Evolutionary conservation across 805 yeast genomes (phyloP).

Genomic region (Nakazawaea sp.): DNA sequence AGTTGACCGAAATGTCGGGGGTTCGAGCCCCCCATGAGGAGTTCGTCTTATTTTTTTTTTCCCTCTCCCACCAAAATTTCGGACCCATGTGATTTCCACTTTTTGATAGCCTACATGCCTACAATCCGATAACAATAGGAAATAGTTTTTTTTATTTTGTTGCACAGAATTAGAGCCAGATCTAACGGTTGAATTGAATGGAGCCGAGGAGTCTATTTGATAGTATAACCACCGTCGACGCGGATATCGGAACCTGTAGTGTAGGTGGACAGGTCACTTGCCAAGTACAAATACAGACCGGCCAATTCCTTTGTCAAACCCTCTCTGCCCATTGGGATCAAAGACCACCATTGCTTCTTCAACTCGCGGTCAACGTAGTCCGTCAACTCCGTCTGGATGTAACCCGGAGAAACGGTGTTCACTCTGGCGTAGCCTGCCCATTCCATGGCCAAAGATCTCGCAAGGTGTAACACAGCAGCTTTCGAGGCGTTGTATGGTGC

Average conservation of each 20-base stretch:
- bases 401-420: slow-evolving; percentile 82
- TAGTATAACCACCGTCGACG: slow-evolving; percentile 75
- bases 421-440: slow-evolving; percentile 89
- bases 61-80: neutral
- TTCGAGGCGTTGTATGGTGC: slow-evolving; percentile 83
- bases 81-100: too few species aligned
- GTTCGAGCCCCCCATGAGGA: slow-evolving; percentile 12
- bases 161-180: too few species aligned
- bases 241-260: slow-evolving; percentile 73
- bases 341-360: slow-evolving; percentile 39
- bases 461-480: slow-evolving; percentile 75
- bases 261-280: slow-evolving; percentile 74
- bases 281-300: slow-evolving; percentile 76
- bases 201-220: slow-evolving; percentile 26
- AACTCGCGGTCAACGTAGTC: slow-evolving; percentile 37
- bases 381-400: slow-evolving; percentile 66
- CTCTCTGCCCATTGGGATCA: slow-evolving; percentile 68
- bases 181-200: too few species aligned
- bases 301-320: slow-evolving; percentile 67
- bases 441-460: slow-evolving; percentile 76
- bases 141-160: too few species aligned
- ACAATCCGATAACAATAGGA: too few species aligned
- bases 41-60: slow-evolving; percentile 7
- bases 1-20: slow-evolving; percentile 12
- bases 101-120: too few species aligned